phyloP scores from a whole-genome alignment of 2,329 filamentous ascomycete genomes.

The Pestalotiopsis sp. region DNA sequence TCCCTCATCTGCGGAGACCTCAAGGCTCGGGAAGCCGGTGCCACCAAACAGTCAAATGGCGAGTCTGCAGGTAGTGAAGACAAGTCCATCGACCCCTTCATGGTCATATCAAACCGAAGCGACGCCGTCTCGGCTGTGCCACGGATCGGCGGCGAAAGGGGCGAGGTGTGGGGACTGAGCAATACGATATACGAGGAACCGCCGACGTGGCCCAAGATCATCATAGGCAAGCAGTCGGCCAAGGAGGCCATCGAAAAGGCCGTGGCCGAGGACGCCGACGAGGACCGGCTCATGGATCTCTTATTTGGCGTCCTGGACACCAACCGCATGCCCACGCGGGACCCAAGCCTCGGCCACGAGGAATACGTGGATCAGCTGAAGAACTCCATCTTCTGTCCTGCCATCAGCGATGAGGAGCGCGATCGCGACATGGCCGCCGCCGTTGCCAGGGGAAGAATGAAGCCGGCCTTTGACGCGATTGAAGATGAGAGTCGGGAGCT shows the following conservation, averaged over 20 bases:
- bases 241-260: slow-evolving; percentile 41
- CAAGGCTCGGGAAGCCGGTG: slow-evolving; percentile 25
- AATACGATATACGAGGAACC: slow-evolving; percentile 59
- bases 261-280: slow-evolving; percentile 32
- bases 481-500: slow-evolving; percentile 36
- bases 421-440: slow-evolving; percentile 42
- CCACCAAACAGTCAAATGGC: not conserved
- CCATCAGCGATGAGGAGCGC: slow-evolving; percentile 51
- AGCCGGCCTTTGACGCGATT: slow-evolving; percentile 36
- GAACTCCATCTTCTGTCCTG: slow-evolving; percentile 62
- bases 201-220: slow-evolving; percentile 62
- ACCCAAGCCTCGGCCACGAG: slow-evolving; percentile 47
- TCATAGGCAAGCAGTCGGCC: slow-evolving; percentile 49
- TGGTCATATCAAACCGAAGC: slow-evolving; percentile 63
- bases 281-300: slow-evolving; percentile 49
- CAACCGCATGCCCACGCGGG: slow-evolving; percentile 51
- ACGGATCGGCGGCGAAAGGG: slow-evolving; percentile 53
- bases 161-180: slow-evolving; percentile 59
- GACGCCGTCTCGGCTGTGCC: slow-evolving; percentile 55
- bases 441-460: slow-evolving; percentile 35
- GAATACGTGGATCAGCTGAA: slow-evolving; percentile 54
- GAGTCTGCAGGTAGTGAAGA: slow-evolving; percentile 5
- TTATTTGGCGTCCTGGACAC: slow-evolving; percentile 58
- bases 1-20: slow-evolving; percentile 67
- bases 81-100: slow-evolving; percentile 46